Base-by-base conservation (phyloP, 2,329 filamentous ascomycete species). In the Fusarium bulbicola region DNA sequence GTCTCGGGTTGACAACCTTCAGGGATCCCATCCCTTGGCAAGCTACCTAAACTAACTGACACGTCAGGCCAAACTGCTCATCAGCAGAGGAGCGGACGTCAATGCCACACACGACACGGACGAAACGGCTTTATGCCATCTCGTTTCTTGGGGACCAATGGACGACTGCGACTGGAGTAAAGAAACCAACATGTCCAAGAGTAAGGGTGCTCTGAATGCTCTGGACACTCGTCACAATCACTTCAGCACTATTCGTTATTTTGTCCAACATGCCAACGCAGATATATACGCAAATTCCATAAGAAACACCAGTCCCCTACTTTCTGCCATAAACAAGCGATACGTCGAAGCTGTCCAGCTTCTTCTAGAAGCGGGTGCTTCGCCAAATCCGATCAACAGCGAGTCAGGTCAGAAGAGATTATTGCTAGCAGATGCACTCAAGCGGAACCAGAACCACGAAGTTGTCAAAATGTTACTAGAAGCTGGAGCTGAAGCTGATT, bases 401-500 rank as follows among this genome's bases (percentile, higher is more conserved):
- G 6, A 15, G 16, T 66, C 60, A 11, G 66, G 62, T 2, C 21
- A 30, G 28, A 74, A 57, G 61, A 63, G 56, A 34, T 57, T 74
- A 28, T 37, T 74, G 18, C 61, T 74, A 34, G 36, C 28, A 26
- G 58, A 66, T 62, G 68, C 72, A 9, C 50, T 74, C 18, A 47
- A 34, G 37, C 42, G 42, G 14, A 58, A 43, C 28, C 34, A 59
- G 10, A 72, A 73, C 30, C 37, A 46, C 15, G 9, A 50, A 10
- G 42, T 74, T 37, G 45, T 70, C 16, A 46, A 56, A 9, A 49
- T 66, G 8, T 37, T 74, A 11, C 56, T 74, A 14, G 47, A 63
- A 21, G 69, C 54, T 13, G 65, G 72, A 37, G 72, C 68, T 26
- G 68, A 74, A 39, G 72, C 66, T 26, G 72, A 74, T n/a, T n/a